phyloP scores from a whole-genome alignment of 768 basidiomycete genomes.

The Panellus pusillus region DNA sequence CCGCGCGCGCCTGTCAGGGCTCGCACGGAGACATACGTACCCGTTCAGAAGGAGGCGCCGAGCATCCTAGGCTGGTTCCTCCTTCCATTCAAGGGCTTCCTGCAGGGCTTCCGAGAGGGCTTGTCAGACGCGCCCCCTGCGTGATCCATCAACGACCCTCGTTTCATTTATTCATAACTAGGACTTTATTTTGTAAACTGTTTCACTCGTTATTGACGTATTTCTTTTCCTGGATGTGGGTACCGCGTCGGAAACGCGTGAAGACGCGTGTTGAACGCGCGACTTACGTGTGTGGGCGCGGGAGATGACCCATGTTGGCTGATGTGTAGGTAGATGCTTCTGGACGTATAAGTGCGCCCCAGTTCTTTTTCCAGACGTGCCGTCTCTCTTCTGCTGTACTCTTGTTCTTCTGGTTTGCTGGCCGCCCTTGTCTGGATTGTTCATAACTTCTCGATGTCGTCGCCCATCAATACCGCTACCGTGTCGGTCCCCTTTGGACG shows the following conservation, averaged over 20 bases:
- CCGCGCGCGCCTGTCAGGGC: slow-evolving; percentile 49
- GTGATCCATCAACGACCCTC: slow-evolving; percentile 11
- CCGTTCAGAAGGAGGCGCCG: slow-evolving; percentile 46
- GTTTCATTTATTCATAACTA: slow-evolving; percentile 1
- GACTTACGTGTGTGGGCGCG: slow-evolving; percentile 13
- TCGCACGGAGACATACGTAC: slow-evolving; percentile 46
- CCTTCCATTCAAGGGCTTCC: slow-evolving; percentile 62
- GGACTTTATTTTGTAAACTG: slow-evolving; percentile 9
- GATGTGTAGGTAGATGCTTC: not conserved
- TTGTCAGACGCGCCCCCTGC: slow-evolving; percentile 27
- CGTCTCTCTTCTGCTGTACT: not conserved
- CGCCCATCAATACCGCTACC: not conserved
- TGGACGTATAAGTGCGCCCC: slow-evolving; percentile 3
- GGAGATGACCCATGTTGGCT: not conserved
- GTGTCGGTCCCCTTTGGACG: not conserved
- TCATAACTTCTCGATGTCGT: no score
- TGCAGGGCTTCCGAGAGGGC: slow-evolving; percentile 68
- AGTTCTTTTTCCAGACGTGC: not conserved
- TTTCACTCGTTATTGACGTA: slow-evolving; percentile 5
- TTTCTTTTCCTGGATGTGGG: not conserved
- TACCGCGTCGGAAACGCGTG: no score
- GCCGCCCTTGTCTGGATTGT: no score
- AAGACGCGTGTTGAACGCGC: slow-evolving; percentile 15
- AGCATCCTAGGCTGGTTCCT: slow-evolving; percentile 58
- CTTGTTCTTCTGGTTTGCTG: not conserved